phyloP scores from a whole-genome alignment of 257 asterid genomes.

The Nicotiana noctiflora region DNA sequence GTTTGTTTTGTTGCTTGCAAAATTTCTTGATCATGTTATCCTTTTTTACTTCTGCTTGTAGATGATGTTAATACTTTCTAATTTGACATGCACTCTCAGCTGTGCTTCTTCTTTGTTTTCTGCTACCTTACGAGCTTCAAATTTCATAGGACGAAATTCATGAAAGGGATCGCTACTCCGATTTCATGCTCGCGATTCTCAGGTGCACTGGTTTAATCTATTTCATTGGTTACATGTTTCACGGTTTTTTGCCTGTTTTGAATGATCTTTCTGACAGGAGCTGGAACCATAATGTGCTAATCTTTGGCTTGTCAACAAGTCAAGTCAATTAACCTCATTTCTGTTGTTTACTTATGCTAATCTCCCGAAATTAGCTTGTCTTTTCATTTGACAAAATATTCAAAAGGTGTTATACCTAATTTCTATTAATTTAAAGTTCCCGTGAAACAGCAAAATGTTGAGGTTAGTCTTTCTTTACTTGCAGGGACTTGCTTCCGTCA shows the following conservation, averaged over 20 bases:
- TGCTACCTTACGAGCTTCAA: slow-evolving; percentile 9
- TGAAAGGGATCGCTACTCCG: slow-evolving; percentile 95
- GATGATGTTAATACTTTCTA: neutral
- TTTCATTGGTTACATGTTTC: slow-evolving; percentile 1
- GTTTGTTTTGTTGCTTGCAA: neutral
- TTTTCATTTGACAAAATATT: neutral
- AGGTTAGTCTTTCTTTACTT: slow-evolving; percentile 14
- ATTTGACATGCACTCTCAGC: neutral
- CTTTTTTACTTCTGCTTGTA: neutral
- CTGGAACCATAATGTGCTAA: neutral
- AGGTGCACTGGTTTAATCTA: slow-evolving; percentile 44
- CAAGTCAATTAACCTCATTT: slow-evolving; percentile 6
- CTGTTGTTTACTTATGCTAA: neutral
- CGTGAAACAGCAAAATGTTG: neutral
- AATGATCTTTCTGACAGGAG: slow-evolving; percentile 7
- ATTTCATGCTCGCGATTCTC: slow-evolving; percentile 91
- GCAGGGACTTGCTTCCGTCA: slow-evolving; percentile 81
- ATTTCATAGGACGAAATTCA: slow-evolving; percentile 88
- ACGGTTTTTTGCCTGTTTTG: neutral
- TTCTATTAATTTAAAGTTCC: neutral
- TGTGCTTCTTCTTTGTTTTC: neutral
- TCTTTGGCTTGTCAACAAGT: neutral
- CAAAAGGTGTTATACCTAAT: neutral
- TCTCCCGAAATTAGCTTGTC: neutral
- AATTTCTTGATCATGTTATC: neutral